These are phyloP conservation scores for Chaetomium sp. DNA, from an alignment of 2,329 filamentous ascomycete species.

Conservation along the genomic window DNA sequence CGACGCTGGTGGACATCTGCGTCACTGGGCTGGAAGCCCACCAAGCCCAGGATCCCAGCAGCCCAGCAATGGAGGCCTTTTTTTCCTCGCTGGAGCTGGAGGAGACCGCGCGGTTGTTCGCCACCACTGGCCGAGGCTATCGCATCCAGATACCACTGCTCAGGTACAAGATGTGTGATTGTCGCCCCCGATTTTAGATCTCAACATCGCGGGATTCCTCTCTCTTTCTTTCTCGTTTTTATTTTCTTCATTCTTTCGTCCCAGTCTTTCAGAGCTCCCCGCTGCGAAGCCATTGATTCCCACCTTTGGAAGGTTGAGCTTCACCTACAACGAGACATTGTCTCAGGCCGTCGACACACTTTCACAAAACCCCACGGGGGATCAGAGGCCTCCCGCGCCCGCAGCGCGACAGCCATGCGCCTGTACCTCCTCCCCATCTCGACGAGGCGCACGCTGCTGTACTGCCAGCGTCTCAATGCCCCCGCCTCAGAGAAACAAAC, in stretches of 20 bases:
- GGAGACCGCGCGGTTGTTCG: conserved; percentile 13
- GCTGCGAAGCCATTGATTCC: background rate
- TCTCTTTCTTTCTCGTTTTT: conserved; percentile 3
- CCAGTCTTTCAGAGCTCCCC: background rate
- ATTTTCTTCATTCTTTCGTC: background rate
- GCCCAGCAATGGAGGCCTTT: background rate
- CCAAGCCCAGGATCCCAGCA: conserved; percentile 6
- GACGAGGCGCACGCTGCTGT: conserved; percentile 82
- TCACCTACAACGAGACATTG: too few species aligned
- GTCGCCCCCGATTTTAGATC: conserved; percentile 1
- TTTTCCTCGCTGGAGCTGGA: conserved; percentile 1
- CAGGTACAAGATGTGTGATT: conserved; percentile 15
- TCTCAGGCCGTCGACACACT: too few species aligned
- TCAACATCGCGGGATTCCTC: conserved; percentile 10
- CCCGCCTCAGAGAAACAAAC: conserved; percentile 47
- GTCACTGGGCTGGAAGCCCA: conserved; percentile 11
- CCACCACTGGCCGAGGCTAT: conserved; percentile 4
- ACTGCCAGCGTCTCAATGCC: conserved; percentile 70
- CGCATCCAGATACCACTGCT: background rate
- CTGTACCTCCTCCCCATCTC: conserved; percentile 92
- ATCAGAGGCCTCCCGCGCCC: conserved; percentile 1
- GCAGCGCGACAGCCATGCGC: conserved; percentile 56
- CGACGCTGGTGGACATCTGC: conserved; percentile 4
- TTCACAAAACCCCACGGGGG: background rate
- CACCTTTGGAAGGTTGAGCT: too few species aligned